These are phyloP conservation scores for Perkinsus olseni DNA, from an alignment of 169 alveolate genomes.

Conservation along the genomic window DNA sequence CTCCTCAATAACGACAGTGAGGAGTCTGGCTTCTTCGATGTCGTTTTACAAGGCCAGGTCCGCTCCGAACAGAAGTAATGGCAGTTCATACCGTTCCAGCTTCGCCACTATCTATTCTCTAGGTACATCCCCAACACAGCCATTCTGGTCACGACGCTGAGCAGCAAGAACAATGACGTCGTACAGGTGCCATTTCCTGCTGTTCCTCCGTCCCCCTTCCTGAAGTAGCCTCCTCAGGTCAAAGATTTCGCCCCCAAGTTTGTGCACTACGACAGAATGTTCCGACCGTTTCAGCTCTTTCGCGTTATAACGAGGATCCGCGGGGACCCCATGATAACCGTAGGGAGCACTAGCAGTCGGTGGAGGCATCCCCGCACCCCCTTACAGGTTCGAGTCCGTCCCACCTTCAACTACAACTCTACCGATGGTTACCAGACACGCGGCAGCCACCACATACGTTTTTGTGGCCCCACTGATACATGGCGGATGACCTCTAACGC, in stretches of 20 bases:
- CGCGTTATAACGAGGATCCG: background rate
- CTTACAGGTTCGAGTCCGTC: background rate
- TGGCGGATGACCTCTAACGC: constrained; percentile 18
- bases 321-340: constrained; percentile 5
- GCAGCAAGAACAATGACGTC: background rate
- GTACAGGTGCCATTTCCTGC: background rate
- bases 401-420: constrained; percentile 13
- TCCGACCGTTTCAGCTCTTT: constrained; percentile 6
- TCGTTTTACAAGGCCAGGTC: constrained; percentile 1
- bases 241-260: constrained; percentile 8
- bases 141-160: background rate
- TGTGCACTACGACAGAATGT: background rate
- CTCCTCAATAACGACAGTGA: constrained; percentile 6
- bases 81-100: background rate
- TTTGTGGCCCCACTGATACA: constrained; percentile 15
- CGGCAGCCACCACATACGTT: constrained; percentile 20
- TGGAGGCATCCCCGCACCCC: background rate
- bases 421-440: constrained; percentile 16
- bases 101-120: too few relatives aligned
- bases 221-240: background rate
- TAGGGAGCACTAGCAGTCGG: background rate
- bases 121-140: constrained; percentile 1
- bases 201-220: background rate
- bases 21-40: constrained; percentile 8
- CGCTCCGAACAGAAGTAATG: background rate